phyloP scores from a whole-genome alignment of 2,329 filamentous ascomycete species.

The Aureobasidium sp. region DNA sequence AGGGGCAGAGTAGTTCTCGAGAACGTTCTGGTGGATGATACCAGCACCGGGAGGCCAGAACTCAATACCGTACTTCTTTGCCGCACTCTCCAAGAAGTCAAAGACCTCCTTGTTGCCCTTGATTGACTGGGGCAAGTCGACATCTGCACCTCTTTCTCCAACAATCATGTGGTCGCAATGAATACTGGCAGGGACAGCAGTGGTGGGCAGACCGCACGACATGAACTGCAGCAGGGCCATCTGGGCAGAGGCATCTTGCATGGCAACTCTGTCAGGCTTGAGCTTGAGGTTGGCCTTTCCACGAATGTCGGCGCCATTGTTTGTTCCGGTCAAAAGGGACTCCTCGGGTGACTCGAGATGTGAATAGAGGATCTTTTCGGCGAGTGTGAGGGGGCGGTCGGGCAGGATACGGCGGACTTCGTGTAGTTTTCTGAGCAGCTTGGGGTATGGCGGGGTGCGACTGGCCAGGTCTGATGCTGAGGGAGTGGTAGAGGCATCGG shows the following conservation, averaged over 20 bases:
- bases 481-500: slow-evolving; percentile 12
- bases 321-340: slow-evolving; percentile 71
- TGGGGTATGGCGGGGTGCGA: slow-evolving; percentile 70
- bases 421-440: slow-evolving; percentile 67
- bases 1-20: slow-evolving; percentile 97
- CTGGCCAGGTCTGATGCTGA: slow-evolving; percentile 35
- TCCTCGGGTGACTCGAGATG: slow-evolving; percentile 87
- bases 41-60: slow-evolving; percentile 93
- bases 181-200: slow-evolving; percentile 91
- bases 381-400: slow-evolving; percentile 63
- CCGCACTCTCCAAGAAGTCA: slow-evolving; percentile 89
- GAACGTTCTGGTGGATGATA: slow-evolving; percentile 94
- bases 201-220: slow-evolving; percentile 82
- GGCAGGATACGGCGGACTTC: slow-evolving; percentile 66
- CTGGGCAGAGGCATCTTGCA: slow-evolving; percentile 98
- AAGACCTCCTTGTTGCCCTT: slow-evolving; percentile 94
- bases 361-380: slow-evolving; percentile 97
- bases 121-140: slow-evolving; percentile 77
- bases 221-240: slow-evolving; percentile 99
- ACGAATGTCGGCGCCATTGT: slow-evolving; percentile 75
- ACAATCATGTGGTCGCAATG: slow-evolving; percentile 99
- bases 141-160: slow-evolving; percentile 79
- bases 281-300: slow-evolving; percentile 91
- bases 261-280: slow-evolving; percentile 93
- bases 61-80: slow-evolving; percentile 85